A percentile compares a stretch with the other conserved stretches of the same genome.
Evolutionary conservation across 2,329 filamentous ascomycete species (phyloP).

Genomic region (Nigrospora oryzae): DNA sequence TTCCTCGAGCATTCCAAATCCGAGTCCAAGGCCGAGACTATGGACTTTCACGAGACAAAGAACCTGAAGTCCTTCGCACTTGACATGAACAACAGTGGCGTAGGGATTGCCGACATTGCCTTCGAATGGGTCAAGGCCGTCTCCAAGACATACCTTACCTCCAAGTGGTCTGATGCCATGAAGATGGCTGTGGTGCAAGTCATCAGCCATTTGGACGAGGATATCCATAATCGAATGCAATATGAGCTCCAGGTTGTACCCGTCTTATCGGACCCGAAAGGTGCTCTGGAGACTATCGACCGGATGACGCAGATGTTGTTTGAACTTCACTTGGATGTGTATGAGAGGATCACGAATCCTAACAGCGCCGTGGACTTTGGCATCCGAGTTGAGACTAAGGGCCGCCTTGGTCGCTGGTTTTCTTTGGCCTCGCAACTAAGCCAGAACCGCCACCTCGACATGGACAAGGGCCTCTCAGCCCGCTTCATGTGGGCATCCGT

Average conservation of each 20-base stretch:
- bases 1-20: constrained; percentile 58
- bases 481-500: constrained; percentile 52
- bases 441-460: constrained; percentile 22
- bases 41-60: constrained; percentile 41
- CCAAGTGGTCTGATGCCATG: constrained; percentile 49
- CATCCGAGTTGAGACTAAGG: constrained; percentile 39
- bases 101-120: constrained; percentile 46
- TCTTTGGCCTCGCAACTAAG: constrained; percentile 37
- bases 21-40: constrained; percentile 36
- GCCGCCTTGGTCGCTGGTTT: constrained; percentile 43
- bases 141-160: constrained; percentile 40
- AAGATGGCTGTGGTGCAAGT: constrained; percentile 50
- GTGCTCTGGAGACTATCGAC: constrained; percentile 24
- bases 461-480: constrained; percentile 31
- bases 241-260: constrained; percentile 26
- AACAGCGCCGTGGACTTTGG: constrained; percentile 43
- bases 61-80: constrained; percentile 44
- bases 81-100: constrained; percentile 38
- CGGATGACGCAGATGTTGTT: constrained; percentile 48
- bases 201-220: constrained; percentile 42
- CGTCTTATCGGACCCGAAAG: constrained; percentile 7
- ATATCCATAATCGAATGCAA: constrained; percentile 37
- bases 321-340: constrained; percentile 54
- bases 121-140: constrained; percentile 49
- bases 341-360: constrained; percentile 48